Evolutionary conservation across 306 rosid genomes (phyloP).

Genomic region (Castanopsis chinensis): DNA sequence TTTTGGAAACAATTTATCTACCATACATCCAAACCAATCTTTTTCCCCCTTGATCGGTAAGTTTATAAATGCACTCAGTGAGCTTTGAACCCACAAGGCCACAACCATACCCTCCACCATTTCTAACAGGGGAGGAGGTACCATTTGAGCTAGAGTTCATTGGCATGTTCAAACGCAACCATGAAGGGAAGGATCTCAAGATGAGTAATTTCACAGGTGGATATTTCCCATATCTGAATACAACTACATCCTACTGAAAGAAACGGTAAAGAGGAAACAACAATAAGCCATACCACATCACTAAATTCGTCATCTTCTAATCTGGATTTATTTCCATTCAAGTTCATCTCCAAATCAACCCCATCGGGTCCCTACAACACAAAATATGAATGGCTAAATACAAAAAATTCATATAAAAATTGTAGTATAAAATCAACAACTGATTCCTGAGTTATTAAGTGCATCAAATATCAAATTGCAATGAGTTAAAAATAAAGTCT

Average conservation of each 20-base stretch:
- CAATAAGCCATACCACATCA: constrained; percentile 39
- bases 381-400: constrained; percentile 7
- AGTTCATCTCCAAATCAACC: constrained; percentile 75
- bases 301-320: constrained; percentile 50
- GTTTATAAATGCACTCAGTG: too few species aligned
- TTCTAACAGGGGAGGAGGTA: too few species aligned
- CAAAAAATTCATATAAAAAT: not conserved
- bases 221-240: constrained; percentile 10
- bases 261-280: constrained; percentile 12
- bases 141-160: too few species aligned
- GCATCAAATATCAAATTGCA: not conserved
- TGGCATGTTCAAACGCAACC: not conserved
- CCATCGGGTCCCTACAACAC: constrained; percentile 65
- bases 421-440: not conserved
- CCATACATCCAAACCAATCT: too few species aligned
- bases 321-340: constrained; percentile 49
- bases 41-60: too few species aligned
- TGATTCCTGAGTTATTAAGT: not conserved
- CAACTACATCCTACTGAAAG: constrained; percentile 6
- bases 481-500: not conserved
- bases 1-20: not conserved
- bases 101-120: too few species aligned
- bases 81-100: too few species aligned
- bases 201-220: not conserved
- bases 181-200: not conserved